phyloP scores from a whole-genome alignment of 768 basidiomycete genomes.

The Tulasnella sp. region DNA sequence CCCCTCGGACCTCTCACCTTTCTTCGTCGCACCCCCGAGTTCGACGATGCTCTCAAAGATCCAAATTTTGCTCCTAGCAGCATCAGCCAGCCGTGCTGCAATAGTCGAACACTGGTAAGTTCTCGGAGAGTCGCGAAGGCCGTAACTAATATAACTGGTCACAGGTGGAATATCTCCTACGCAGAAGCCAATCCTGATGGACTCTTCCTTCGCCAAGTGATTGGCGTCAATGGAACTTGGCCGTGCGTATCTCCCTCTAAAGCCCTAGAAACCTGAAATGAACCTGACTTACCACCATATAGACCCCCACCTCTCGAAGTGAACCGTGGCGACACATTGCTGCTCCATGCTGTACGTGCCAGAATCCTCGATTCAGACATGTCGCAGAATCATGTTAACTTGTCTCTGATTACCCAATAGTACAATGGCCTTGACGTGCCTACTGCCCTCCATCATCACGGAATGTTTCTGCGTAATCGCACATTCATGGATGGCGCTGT shows the following conservation, averaged over 20 bases:
- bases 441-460: constrained; percentile 78
- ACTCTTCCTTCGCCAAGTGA: constrained; percentile 55
- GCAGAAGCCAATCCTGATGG: constrained; percentile 77
- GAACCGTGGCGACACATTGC: constrained; percentile 52
- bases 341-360: constrained; percentile 48
- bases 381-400: not conserved
- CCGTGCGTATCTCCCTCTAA: constrained; percentile 44
- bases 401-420: not conserved
- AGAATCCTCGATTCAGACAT: not conserved
- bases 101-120: constrained; percentile 25
- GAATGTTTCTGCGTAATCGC: constrained; percentile 84
- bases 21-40: constrained; percentile 20
- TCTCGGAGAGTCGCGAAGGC: no score
- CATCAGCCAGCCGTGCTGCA: constrained; percentile 21
- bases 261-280: not conserved
- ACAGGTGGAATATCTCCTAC: constrained; percentile 79
- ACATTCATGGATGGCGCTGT: constrained; percentile 85
- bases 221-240: constrained; percentile 89
- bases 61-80: no score
- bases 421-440: constrained; percentile 53
- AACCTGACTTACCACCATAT: not conserved
- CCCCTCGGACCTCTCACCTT: constrained; percentile 19
- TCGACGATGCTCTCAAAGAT: not conserved
- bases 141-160: not conserved
- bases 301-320: constrained; percentile 77